These are phyloP conservation scores for Rhizopus delemar DNA, from an alignment of 371 early-diverging fungal species.

Conservation along the genomic window DNA sequence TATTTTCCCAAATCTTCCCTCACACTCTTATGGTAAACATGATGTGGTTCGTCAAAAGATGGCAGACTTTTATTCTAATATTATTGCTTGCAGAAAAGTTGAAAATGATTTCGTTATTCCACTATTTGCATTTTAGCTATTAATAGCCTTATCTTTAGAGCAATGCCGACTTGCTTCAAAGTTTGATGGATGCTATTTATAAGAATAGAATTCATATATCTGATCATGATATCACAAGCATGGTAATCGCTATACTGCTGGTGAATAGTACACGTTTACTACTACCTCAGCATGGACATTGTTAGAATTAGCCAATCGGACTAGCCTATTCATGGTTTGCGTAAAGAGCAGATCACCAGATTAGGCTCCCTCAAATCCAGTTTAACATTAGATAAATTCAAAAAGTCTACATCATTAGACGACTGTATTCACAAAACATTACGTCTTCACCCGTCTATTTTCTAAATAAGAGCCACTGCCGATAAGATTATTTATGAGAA, in stretches of 20 bases:
- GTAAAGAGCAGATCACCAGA: constrained; percentile 64
- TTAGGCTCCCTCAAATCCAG: constrained; percentile 61
- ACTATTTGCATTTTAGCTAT: neutral
- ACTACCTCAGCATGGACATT: constrained; percentile 93
- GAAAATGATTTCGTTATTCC: constrained; percentile 38
- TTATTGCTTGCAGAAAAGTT: constrained; percentile 79
- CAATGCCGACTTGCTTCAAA: constrained; percentile 77
- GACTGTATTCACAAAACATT: constrained; percentile 86
- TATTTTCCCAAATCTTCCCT: constrained; percentile 54
- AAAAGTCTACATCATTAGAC: constrained; percentile 77
- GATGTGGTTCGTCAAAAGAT: constrained; percentile 86
- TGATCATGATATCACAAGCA: constrained; percentile 85
- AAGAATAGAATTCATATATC: constrained; percentile 79
- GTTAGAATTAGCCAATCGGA: constrained; percentile 81
- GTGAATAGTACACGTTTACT: constrained; percentile 94
- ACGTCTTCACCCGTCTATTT: constrained; percentile 92
- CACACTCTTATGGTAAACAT: constrained; percentile 67
- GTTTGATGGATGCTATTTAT: constrained; percentile 84
- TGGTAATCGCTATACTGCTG: constrained; percentile 95
- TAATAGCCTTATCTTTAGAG: constrained; percentile 17
- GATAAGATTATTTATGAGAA: constrained; percentile 67
- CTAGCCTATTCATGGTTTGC: constrained; percentile 61
- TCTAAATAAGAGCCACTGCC: constrained; percentile 82
- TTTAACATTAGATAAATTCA: constrained; percentile 76
- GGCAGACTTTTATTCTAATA: constrained; percentile 76